A percentile compares a stretch with the other conserved stretches of the same genome.
Conservation (phyloP, 1,284 basidiomycete species). For the Moesziomyces antarcticus region DNA sequence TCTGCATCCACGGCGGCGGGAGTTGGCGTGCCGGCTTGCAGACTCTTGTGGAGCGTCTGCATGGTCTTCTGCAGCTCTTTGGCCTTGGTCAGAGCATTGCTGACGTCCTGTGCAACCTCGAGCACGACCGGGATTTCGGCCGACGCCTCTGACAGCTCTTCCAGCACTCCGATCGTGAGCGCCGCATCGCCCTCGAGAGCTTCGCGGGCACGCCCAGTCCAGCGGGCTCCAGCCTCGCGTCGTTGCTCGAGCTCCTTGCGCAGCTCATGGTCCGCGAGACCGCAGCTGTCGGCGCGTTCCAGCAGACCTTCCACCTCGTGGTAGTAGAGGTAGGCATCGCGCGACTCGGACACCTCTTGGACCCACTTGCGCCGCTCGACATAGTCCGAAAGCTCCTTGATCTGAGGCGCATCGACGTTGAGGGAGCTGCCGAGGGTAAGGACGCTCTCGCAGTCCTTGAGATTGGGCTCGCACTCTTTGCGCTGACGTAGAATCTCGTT, state of each 20-base stretch:
- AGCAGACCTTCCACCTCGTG: conserved; percentile 75
- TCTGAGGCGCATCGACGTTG: conserved; percentile 81
- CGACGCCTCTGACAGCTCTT: conserved; percentile 42
- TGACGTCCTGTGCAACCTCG: conserved; percentile 37
- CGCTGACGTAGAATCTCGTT: conserved; percentile 63
- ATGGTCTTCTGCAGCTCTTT: conserved; percentile 43
- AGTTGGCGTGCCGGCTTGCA: conserved; percentile 15
- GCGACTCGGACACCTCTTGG: conserved; percentile 70
- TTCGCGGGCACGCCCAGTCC: conserved; percentile 32
- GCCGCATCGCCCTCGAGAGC: conserved; percentile 17
- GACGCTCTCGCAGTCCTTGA: conserved; percentile 77
- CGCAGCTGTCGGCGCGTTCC: conserved; percentile 76
- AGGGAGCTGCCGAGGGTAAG: conserved; percentile 77
- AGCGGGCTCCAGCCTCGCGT: conserved; percentile 41
- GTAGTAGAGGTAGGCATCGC: conserved; percentile 63
- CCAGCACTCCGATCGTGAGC: conserved; percentile 26
- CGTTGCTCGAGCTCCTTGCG: conserved; percentile 39
- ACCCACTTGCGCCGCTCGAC: conserved; percentile 77
- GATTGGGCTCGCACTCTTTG: conserved; percentile 43
- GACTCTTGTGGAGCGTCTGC: conserved; percentile 22
- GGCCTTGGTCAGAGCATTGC: conserved; percentile 33
- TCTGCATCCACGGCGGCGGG: conserved; percentile 10
- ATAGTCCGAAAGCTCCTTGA: conserved; percentile 79
- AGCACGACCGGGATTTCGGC: conserved; percentile 44
- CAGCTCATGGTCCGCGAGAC: conserved; percentile 70